Percentiles rank a stretch among this genome's conserved stretches.
Conservation (phyloP, 2,329 filamentous ascomycete species). For the Hymenoscyphus scutula region DNA sequence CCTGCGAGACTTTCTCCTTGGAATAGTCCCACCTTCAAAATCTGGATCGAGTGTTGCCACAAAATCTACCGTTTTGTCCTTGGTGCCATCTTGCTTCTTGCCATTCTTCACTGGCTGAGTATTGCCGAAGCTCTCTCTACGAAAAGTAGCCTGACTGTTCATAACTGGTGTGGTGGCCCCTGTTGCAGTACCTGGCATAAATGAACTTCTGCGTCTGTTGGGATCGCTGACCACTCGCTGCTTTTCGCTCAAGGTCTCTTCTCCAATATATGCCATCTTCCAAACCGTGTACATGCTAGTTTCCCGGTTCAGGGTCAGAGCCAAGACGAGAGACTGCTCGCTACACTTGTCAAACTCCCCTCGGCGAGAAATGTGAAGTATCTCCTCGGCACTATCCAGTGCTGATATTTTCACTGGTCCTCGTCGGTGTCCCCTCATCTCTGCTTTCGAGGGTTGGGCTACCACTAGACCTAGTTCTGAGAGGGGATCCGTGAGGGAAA, state of each 20-base stretch:
- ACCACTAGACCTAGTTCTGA: slow-evolving; percentile 83
- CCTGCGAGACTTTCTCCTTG: slow-evolving; percentile 65
- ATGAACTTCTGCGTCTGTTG: slow-evolving; percentile 54
- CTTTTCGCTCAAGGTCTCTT: slow-evolving; percentile 49
- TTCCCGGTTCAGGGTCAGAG: slow-evolving; percentile 77
- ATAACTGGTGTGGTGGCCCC: slow-evolving; percentile 72
- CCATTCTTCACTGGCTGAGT: slow-evolving; percentile 21
- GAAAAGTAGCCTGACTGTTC: slow-evolving; percentile 56
- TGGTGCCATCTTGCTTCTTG: slow-evolving; percentile 23
- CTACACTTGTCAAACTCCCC: slow-evolving; percentile 48
- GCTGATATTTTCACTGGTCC: slow-evolving; percentile 49
- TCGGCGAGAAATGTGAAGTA: slow-evolving; percentile 74
- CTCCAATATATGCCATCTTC: slow-evolving; percentile 74
- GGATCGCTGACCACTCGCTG: slow-evolving; percentile 35
- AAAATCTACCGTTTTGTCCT: slow-evolving; percentile 51
- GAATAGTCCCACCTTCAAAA: slow-evolving; percentile 50
- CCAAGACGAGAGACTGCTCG: slow-evolving; percentile 61
- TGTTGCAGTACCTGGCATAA: slow-evolving; percentile 68
- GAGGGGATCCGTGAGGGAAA: slow-evolving; percentile 81
- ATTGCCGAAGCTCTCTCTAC: slow-evolving; percentile 74
- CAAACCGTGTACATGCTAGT: slow-evolving; percentile 79
- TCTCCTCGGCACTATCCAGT: slow-evolving; percentile 74
- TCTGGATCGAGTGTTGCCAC: slow-evolving; percentile 72
- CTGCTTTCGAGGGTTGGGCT: slow-evolving; percentile 47
- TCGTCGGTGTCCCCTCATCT: slow-evolving; percentile 41